Conservation (phyloP, 306 rosid species). For the Rubus idaeus region DNA sequence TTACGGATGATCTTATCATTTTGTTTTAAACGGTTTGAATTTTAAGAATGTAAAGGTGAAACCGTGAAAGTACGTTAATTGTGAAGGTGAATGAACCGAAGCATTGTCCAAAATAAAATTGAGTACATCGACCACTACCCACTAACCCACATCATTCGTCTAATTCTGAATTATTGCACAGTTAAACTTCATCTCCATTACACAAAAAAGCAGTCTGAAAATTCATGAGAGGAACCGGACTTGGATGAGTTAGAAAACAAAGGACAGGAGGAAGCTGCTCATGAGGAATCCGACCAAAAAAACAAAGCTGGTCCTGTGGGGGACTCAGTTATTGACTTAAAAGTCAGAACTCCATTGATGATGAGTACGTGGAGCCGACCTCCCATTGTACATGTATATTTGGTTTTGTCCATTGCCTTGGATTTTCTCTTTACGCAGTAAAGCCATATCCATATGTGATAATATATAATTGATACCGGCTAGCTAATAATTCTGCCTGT, state of each 20-base stretch:
- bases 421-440: background rate
- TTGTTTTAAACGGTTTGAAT: too few species aligned
- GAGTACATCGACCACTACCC: too few species aligned
- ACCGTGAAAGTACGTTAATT: too few species aligned
- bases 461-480: background rate
- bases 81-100: too few species aligned
- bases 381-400: background rate
- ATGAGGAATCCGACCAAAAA: background rate
- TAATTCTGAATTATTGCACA: too few species aligned
- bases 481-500: background rate
- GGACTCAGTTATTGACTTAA: conserved; percentile 3
- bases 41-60: too few species aligned
- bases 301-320: background rate
- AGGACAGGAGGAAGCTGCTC: conserved; percentile 24
- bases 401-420: background rate
- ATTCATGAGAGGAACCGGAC: background rate
- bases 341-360: conserved; percentile 5
- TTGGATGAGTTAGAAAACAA: conserved; percentile 20
- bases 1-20: too few species aligned
- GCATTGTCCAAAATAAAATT: too few species aligned
- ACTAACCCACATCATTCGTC: too few species aligned
- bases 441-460: background rate
- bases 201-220: background rate
- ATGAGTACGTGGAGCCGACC: conserved; percentile 1
- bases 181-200: too few species aligned